Evolutionary conservation across 768 basidiomycete genomes (phyloP).

Genomic region (Rhizopogon salebrosus): DNA sequence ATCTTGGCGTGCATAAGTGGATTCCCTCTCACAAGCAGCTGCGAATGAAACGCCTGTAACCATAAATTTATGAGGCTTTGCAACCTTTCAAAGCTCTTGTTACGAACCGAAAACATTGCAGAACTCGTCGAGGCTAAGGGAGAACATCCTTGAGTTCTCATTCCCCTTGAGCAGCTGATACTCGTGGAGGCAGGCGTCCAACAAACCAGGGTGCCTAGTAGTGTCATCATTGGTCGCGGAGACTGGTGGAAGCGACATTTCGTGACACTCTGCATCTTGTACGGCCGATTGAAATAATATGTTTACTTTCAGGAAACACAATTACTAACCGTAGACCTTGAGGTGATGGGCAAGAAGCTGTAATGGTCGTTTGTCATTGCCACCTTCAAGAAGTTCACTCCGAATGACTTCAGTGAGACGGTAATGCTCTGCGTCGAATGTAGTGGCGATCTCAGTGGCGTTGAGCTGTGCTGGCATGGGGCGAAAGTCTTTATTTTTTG

Average conservation of each 20-base stretch:
- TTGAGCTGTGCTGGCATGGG: conserved; percentile 27
- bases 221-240: not conserved
- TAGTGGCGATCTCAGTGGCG: conserved; percentile 26
- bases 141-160: not conserved
- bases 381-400: conserved; percentile 16
- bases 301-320: not conserved
- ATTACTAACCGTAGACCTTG: conserved; percentile 37
- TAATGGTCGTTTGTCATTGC: conserved; percentile 29
- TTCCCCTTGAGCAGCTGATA: not conserved
- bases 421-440: conserved; percentile 23
- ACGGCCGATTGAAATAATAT: not conserved
- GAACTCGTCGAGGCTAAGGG: not conserved
- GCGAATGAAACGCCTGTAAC: not conserved
- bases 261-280: not conserved
- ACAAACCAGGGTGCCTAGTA: not conserved
- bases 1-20: conserved; percentile 9
- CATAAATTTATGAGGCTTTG: not conserved
- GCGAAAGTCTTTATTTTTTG: not conserved
- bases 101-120: not conserved
- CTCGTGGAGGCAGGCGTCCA: not conserved
- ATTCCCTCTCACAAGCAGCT: not conserved
- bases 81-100: not conserved
- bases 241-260: not conserved
- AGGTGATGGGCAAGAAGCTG: conserved; percentile 24
- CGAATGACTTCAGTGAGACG: conserved; percentile 26